phyloP scores from a whole-genome alignment of 495 filamentous ascomycete genomes.

The Penicillium verhagenii region DNA sequence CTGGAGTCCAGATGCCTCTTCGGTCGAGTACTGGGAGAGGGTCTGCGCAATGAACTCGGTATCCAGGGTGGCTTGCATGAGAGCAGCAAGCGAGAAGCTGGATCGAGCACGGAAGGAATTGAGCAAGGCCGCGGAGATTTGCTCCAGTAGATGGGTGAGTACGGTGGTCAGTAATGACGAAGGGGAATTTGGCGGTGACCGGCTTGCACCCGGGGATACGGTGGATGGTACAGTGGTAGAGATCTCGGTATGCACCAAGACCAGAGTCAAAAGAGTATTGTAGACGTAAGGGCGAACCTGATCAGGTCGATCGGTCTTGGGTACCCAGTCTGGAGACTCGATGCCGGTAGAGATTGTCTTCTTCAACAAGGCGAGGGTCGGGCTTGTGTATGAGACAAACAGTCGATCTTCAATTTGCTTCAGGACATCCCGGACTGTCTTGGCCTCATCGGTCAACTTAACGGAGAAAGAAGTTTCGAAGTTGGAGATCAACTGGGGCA shows the following conservation, averaged over 20 bases:
- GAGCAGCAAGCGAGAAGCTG: conserved; percentile 68
- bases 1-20: conserved; percentile 75
- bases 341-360: conserved; percentile 70
- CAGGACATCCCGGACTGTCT: conserved; percentile 85
- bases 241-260: conserved; percentile 89
- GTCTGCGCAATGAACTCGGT: conserved; percentile 97
- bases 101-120: conserved; percentile 65
- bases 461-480: conserved; percentile 90
- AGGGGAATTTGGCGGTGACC: conserved; percentile 46
- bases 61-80: conserved; percentile 96
- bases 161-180: conserved; percentile 64
- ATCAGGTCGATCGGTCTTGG: conserved; percentile 59
- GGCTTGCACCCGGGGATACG: conserved; percentile 26
- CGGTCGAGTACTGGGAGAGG: conserved; percentile 78
- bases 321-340: conserved; percentile 66
- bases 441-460: conserved; percentile 85
- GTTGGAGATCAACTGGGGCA: conserved; percentile 77
- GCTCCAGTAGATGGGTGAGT: conserved; percentile 76
- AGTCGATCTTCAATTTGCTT: conserved; percentile 83
- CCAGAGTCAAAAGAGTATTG: conserved; percentile 74
- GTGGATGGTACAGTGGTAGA: conserved; percentile 64
- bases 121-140: conserved; percentile 68
- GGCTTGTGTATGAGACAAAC: conserved; percentile 85
- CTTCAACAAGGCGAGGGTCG: conserved; percentile 60
- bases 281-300: conserved; percentile 88